These are phyloP conservation scores for Ophiostoma triangulosporum DNA, from an alignment of 2,329 filamentous ascomycete species.

Conservation along the genomic window DNA sequence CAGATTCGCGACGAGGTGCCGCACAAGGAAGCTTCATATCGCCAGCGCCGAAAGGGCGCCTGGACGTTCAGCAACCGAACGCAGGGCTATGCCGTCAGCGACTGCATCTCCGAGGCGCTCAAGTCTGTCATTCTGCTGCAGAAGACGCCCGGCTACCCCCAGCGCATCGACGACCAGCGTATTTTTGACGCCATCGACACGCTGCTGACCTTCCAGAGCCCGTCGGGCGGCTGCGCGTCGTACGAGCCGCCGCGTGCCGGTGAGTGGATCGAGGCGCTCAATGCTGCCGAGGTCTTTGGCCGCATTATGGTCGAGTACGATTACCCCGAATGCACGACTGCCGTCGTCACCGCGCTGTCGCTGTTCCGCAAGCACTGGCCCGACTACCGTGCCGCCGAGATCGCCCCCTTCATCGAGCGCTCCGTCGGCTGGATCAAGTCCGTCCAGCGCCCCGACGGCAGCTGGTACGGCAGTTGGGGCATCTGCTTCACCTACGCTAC, in stretches of 20 bases:
- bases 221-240: slow-evolving; percentile 72
- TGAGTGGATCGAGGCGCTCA: slow-evolving; percentile 67
- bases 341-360: slow-evolving; percentile 75
- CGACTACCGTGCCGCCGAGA: slow-evolving; percentile 63
- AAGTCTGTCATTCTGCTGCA: slow-evolving; percentile 77
- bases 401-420: slow-evolving; percentile 54
- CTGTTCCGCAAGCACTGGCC: slow-evolving; percentile 74
- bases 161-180: slow-evolving; percentile 59
- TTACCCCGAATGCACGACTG: slow-evolving; percentile 95
- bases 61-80: slow-evolving; percentile 92
- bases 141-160: slow-evolving; percentile 59
- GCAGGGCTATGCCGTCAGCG: slow-evolving; percentile 90
- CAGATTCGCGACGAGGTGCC: slow-evolving; percentile 76
- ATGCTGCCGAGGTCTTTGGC: slow-evolving; percentile 92
- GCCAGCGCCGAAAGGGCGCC: slow-evolving; percentile 79
- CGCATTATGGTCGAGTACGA: slow-evolving; percentile 98
- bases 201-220: slow-evolving; percentile 80
- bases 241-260: slow-evolving; percentile 78
- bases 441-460: slow-evolving; percentile 67
- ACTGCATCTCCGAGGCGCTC: slow-evolving; percentile 84
- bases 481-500: slow-evolving; percentile 96
- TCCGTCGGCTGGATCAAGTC: slow-evolving; percentile 74
- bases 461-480: slow-evolving; percentile 96
- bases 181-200: slow-evolving; percentile 85
- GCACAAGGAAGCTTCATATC: slow-evolving; percentile 69